Evolutionary conservation across 2,329 filamentous ascomycete genomes (phyloP).

Genomic region (Aspergillus sp.): DNA sequence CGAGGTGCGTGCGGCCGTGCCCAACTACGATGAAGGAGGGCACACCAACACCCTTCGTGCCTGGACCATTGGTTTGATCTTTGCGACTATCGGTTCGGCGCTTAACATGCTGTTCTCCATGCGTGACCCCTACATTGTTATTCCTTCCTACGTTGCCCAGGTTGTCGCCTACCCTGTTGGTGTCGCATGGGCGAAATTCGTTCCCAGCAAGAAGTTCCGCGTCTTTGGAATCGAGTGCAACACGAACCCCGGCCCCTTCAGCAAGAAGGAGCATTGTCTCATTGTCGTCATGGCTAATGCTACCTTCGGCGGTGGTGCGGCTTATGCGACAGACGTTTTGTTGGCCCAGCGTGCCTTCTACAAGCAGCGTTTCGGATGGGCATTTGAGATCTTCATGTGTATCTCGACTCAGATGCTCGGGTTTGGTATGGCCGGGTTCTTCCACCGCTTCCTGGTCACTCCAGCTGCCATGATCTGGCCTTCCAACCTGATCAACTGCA

Average conservation of each 20-base stretch:
- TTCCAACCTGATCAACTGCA: constrained; percentile 64
- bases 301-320: constrained; percentile 60
- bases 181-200: constrained; percentile 40
- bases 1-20: constrained; percentile 66
- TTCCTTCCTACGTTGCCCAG: constrained; percentile 65
- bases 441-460: constrained; percentile 61
- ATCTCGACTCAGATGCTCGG: constrained; percentile 70
- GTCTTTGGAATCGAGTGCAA: constrained; percentile 42
- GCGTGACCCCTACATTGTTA: constrained; percentile 60
- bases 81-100: constrained; percentile 63
- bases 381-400: constrained; percentile 66
- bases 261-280: constrained; percentile 50
- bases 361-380: constrained; percentile 66
- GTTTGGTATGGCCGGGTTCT: constrained; percentile 68
- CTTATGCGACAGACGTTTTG: constrained; percentile 74
- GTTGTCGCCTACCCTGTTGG: constrained; percentile 61
- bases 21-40: constrained; percentile 65
- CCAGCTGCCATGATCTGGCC: constrained; percentile 75
- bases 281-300: constrained; percentile 63
- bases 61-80: constrained; percentile 62
- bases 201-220: constrained; percentile 40
- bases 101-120: constrained; percentile 61
- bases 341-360: constrained; percentile 72
- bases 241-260: constrained; percentile 49
- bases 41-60: constrained; percentile 66